Base-by-base conservation (phyloP, 371 early-diverging fungal genomes). In the Apophysomyces variabilis region DNA sequence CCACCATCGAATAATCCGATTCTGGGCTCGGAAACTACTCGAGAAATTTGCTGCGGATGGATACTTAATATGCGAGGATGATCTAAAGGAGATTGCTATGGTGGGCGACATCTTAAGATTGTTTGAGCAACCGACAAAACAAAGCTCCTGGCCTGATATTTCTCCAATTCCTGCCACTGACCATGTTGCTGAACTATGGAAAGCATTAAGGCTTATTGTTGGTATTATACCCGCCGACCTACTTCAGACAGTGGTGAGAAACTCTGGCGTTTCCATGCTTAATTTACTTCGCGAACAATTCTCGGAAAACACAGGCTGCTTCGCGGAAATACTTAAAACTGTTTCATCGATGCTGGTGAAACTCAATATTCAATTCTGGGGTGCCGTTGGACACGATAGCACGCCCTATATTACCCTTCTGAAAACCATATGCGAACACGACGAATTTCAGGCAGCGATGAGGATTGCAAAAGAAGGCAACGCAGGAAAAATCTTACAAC, bases 11-110 rank as follows among this genome's bases (percentile, higher is more conserved):
- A 60, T 71, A 12, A 62, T 79, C 21, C 72, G 83, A 5, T 66
- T 74, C 39, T 82, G 79, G 79, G 69, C 78, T 1, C 61, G 83
- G 45, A 82, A 79, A 61, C 57, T 76, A n/a, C n/a, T 82, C 0
- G 75, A 79, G 38, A 70, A 71, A 18, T 73, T 72, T 44, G 47
- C 63, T 12, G 16, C 54, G 5, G 67, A 69, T 50, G 58, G 56
- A 50, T 50, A 50, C 43, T 13, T 14, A 6, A 61, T 41, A 14
- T 38, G 35, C 38, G 36, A 32, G 18, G 43, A 61, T 2, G 61
- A 61, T 3, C 26, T 41, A n/a, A 18, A 37, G 11, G 44, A 14
- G 12, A 4, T 36, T 50, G 12, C 38, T 36, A 18, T 14, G 12
- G 38, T 32, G 9, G 50, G n/a, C 37, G 16, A 37, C 18, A 36